Percentiles rank a stretch among this genome's conserved stretches.
These are phyloP conservation scores for Pulveroboletus sp. DNA, from an alignment of 768 basidiomycete genomes.

Conservation along the genomic window DNA sequence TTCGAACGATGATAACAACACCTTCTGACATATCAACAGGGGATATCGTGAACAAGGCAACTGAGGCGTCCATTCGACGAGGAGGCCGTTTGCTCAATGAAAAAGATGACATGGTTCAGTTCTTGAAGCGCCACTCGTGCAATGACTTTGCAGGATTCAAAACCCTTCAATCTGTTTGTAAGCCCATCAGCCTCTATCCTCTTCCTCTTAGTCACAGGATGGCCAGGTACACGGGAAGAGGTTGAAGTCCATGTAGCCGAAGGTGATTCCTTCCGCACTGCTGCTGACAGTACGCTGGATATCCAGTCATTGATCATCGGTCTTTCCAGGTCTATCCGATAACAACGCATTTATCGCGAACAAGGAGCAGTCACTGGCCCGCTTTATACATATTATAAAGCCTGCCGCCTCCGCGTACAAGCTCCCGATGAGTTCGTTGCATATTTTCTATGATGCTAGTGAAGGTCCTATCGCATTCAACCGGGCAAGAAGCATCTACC, in stretches of 20 bases:
- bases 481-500: neutral
- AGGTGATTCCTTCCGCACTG: neutral
- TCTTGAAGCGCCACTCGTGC: neutral
- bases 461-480: neutral
- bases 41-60: neutral
- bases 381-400: neutral
- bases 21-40: neutral
- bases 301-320: neutral
- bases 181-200: neutral
- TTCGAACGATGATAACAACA: neutral
- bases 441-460: neutral
- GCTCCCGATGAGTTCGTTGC: neutral
- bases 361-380: neutral
- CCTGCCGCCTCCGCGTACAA: neutral
- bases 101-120: neutral
- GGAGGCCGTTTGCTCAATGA: neutral
- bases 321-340: neutral
- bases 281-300: neutral
- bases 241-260: neutral
- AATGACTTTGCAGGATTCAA: neutral
- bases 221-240: neutral
- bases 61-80: neutral
- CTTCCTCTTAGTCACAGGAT: neutral
- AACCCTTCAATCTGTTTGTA: neutral
- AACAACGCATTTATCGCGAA: neutral